Conservation (phyloP, 202 grass and related monocot species). For the Eragrostis tef region DNA sequence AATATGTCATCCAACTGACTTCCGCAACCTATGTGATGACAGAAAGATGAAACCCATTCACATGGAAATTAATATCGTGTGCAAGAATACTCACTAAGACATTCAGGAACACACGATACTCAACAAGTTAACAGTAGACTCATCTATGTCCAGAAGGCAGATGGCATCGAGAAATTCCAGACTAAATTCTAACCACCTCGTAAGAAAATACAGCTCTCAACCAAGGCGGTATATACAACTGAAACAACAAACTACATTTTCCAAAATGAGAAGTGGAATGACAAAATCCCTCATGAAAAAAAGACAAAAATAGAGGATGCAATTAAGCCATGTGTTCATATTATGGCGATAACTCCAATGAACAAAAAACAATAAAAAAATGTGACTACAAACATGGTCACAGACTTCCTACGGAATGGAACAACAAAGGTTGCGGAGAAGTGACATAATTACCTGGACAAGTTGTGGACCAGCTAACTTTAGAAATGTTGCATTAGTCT, state of each 20-base stretch:
- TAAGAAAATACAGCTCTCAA: neutral
- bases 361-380: slow-evolving; percentile 15
- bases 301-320: neutral
- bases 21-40: neutral
- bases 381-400: slow-evolving; percentile 1
- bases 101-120: neutral
- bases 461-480: slow-evolving; percentile 89
- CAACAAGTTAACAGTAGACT: neutral
- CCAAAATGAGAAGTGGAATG: neutral
- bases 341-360: neutral
- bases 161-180: neutral
- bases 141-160: slow-evolving; percentile 6
- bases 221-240: neutral
- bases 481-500: slow-evolving; percentile 94
- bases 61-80: neutral
- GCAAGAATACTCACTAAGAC: neutral
- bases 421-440: neutral
- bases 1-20: neutral
- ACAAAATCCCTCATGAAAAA: neutral
- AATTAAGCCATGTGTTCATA: neutral
- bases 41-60: neutral
- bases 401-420: neutral
- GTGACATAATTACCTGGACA: slow-evolving; percentile 68
- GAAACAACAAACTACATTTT: neutral
- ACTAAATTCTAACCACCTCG: slow-evolving; percentile 6